These are phyloP conservation scores for Pythium vanterpoolii DNA, from an alignment of 352 stramenopile genomes.

Conservation along the genomic window DNA sequence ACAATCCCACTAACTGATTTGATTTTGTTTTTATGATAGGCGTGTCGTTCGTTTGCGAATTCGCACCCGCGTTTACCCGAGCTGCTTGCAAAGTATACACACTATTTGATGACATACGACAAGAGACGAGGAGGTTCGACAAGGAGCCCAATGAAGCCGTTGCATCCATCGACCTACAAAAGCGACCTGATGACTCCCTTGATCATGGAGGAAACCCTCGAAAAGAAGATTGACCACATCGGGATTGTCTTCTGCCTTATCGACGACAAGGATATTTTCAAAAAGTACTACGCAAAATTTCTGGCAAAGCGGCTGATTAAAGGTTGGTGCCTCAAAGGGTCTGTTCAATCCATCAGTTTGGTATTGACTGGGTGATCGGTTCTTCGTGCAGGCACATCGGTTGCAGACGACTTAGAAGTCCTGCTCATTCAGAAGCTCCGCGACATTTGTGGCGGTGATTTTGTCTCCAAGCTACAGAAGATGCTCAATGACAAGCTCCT, in stretches of 20 bases:
- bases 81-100: constrained; percentile 79
- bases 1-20: background rate
- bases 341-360: background rate
- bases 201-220: constrained; percentile 53
- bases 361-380: background rate
- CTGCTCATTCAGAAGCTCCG: constrained; percentile 80
- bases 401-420: constrained; percentile 74
- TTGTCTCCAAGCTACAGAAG: constrained; percentile 87
- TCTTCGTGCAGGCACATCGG: constrained; percentile 39
- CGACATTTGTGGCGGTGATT: constrained; percentile 82
- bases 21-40: constrained; percentile 35
- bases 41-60: constrained; percentile 82
- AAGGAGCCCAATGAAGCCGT: constrained; percentile 19
- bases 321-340: constrained; percentile 35
- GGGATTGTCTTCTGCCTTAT: constrained; percentile 86
- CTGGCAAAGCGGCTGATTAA: constrained; percentile 82
- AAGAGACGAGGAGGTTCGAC: constrained; percentile 28
- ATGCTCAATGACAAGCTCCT: constrained; percentile 87
- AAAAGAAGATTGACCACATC: constrained; percentile 81
- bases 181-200: constrained; percentile 21
- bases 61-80: constrained; percentile 76
- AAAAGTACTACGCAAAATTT: constrained; percentile 87
- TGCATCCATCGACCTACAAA: background rate
- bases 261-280: constrained; percentile 89
- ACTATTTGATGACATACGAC: constrained; percentile 82